phyloP scores from a whole-genome alignment of 2,329 filamentous ascomycete species.

The Chaetomium sp. region DNA sequence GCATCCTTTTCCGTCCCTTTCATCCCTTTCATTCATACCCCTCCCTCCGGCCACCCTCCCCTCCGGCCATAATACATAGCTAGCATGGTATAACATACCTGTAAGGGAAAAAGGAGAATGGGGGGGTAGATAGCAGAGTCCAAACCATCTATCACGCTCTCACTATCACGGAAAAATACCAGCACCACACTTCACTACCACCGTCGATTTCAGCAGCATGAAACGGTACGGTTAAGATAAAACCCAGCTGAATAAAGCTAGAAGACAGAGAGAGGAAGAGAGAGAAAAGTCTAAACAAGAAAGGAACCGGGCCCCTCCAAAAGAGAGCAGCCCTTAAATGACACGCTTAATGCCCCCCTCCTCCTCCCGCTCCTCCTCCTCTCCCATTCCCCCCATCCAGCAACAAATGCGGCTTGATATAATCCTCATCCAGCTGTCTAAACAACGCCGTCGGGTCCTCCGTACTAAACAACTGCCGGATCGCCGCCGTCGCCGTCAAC shows the following conservation, averaged over 20 bases:
- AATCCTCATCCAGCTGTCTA: constrained; percentile 88
- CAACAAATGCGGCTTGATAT: constrained; percentile 85
- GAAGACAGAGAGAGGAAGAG: neutral
- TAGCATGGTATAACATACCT: no score
- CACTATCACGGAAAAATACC: no score
- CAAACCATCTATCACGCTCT: no score
- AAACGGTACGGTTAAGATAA: neutral
- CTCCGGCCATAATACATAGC: no score
- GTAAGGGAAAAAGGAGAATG: no score
- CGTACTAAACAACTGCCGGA: constrained; percentile 73
- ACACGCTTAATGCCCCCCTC: constrained; percentile 11
- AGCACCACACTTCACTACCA: neutral
- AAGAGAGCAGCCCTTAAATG: constrained; percentile 7
- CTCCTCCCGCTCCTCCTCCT: constrained; percentile 36
- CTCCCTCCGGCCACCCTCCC: no score
- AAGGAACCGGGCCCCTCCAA: neutral
- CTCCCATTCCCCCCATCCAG: constrained; percentile 57
- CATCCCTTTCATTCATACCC: no score
- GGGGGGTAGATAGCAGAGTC: no score
- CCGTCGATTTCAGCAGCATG: no score
- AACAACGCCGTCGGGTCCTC: constrained; percentile 90
- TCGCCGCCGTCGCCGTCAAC: constrained; percentile 67
- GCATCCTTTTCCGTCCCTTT: no score
- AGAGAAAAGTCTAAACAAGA: neutral
- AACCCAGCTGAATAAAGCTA: neutral